Evolutionary conservation across 1,284 basidiomycete species (phyloP).

Genomic region (Macrocystidia cucumis): DNA sequence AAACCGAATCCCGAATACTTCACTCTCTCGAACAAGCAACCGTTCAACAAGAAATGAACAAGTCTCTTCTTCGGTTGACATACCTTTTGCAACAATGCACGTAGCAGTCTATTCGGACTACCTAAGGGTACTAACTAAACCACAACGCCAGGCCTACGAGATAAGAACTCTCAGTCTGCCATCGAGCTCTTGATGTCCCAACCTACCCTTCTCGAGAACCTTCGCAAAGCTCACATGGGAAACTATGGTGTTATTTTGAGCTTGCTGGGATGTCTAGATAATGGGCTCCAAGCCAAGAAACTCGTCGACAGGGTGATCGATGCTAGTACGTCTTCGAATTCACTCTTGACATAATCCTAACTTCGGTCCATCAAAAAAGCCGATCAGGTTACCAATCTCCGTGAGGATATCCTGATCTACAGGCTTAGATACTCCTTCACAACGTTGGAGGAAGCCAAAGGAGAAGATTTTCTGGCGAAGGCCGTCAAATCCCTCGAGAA

Average conservation of each 20-base stretch:
- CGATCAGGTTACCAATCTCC: constrained; percentile 84
- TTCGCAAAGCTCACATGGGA: constrained; percentile 83
- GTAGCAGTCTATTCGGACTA: constrained; percentile 13
- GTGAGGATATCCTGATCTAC: constrained; percentile 82
- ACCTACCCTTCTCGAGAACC: constrained; percentile 73
- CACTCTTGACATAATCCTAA: background rate
- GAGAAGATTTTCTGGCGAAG: constrained; percentile 50
- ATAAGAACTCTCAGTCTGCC: constrained; percentile 60
- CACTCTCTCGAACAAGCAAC: constrained; percentile 70
- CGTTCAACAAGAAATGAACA: constrained; percentile 80
- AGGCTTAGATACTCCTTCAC: constrained; percentile 83
- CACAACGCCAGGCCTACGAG: constrained; percentile 41
- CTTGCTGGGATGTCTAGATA: constrained; percentile 82
- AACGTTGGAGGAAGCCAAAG: constrained; percentile 61
- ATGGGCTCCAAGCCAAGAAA: constrained; percentile 75
- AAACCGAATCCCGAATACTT: constrained; percentile 47
- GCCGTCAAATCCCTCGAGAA: constrained; percentile 73
- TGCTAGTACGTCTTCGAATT: constrained; percentile 50
- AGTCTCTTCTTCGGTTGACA: constrained; percentile 77
- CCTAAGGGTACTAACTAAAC: background rate
- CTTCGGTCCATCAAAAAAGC: constrained; percentile 18
- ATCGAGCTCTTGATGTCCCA: constrained; percentile 80
- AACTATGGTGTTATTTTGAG: constrained; percentile 88
- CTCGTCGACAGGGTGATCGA: constrained; percentile 88
- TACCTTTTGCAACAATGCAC: constrained; percentile 76